Conservation (phyloP, 352 stramenopile genomes). For the Phytophthora fragariae region DNA sequence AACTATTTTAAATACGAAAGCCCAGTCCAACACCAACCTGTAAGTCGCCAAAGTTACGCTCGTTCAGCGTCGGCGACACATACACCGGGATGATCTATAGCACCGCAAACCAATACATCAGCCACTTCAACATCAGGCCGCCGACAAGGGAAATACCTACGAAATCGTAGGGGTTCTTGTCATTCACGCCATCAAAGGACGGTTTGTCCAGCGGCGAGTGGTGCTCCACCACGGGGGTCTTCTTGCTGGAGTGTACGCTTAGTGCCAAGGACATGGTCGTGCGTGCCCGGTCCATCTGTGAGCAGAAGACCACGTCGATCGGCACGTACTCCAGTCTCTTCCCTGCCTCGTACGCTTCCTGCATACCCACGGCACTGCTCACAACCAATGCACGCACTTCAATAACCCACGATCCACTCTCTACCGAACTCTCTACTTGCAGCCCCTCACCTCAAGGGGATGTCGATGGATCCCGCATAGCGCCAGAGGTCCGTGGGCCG, state of each 20-base stretch:
- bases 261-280: constrained; percentile 81
- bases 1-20: no score
- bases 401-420: neutral
- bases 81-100: constrained; percentile 80
- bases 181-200: constrained; percentile 75
- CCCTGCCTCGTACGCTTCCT: constrained; percentile 82
- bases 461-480: constrained; percentile 86
- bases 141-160: constrained; percentile 41
- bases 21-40: constrained; percentile 39
- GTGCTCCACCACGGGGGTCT: constrained; percentile 83
- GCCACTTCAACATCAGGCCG: constrained; percentile 16
- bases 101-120: constrained; percentile 19
- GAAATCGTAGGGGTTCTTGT: constrained; percentile 82
- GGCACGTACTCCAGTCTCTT: constrained; percentile 79
- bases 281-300: constrained; percentile 84
- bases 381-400: neutral
- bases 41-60: constrained; percentile 86
- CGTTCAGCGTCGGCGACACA: constrained; percentile 80
- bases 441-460: constrained; percentile 60
- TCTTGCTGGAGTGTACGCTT: constrained; percentile 83
- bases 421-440: neutral
- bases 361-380: constrained; percentile 76
- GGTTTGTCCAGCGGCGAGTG: constrained; percentile 75
- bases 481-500: constrained; percentile 77
- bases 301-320: constrained; percentile 88